Percentiles rank a stretch among this genome's conserved stretches.
These are phyloP conservation scores for Russula sp. DNA, from an alignment of 768 basidiomycete species.

Conservation along the genomic window DNA sequence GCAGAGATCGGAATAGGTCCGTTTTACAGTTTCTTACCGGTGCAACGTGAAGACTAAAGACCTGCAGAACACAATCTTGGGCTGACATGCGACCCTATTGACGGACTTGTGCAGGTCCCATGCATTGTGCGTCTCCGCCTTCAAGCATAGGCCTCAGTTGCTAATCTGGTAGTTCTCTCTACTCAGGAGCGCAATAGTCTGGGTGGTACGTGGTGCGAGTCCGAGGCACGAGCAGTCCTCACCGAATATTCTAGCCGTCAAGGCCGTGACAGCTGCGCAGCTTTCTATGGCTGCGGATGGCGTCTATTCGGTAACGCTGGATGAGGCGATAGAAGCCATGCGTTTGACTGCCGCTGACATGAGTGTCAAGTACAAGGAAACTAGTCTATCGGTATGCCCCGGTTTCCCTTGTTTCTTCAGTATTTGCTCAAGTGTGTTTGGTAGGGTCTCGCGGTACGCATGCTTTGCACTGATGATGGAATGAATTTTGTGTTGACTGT, in stretches of 20 bases:
- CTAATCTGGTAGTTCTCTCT: neutral
- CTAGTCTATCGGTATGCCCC: slow-evolving; percentile 72
- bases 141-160: slow-evolving; percentile 6
- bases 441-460: slow-evolving; percentile 55
- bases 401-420: neutral
- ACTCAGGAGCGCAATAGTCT: slow-evolving; percentile 75
- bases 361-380: slow-evolving; percentile 95
- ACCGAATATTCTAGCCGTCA: slow-evolving; percentile 54
- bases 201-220: slow-evolving; percentile 50
- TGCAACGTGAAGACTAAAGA: neutral
- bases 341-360: slow-evolving; percentile 88
- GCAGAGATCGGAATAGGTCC: slow-evolving; percentile 88
- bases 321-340: slow-evolving; percentile 97
- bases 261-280: slow-evolving; percentile 91
- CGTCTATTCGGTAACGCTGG: slow-evolving; percentile 78
- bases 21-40: slow-evolving; percentile 19
- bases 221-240: neutral
- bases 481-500: slow-evolving; percentile 10
- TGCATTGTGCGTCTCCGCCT: slow-evolving; percentile 66
- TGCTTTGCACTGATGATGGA: slow-evolving; percentile 14
- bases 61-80: slow-evolving; percentile 73
- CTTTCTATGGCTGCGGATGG: slow-evolving; percentile 90
- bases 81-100: slow-evolving; percentile 91
- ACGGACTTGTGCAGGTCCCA: slow-evolving; percentile 89
- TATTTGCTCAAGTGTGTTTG: neutral